A percentile compares a stretch with the other conserved stretches of the same genome.
These are phyloP conservation scores for Syzygium syzygioides DNA, from an alignment of 441 rosid species.

Conservation along the genomic window DNA sequence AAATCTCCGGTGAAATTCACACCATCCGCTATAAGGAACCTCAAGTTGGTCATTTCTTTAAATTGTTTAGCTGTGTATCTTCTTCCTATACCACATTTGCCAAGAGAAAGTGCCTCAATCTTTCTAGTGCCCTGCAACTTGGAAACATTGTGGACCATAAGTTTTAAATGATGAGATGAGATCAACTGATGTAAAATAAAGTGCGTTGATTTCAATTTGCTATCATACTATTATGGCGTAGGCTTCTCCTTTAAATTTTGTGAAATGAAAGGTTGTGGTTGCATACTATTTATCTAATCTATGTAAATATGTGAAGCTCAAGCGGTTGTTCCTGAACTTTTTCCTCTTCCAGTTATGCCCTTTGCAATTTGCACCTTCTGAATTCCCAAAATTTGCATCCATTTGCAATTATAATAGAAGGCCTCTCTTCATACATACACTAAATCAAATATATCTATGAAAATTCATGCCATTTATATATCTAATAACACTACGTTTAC, in stretches of 20 bases:
- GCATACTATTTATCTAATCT: not conserved
- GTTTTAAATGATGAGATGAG: not conserved
- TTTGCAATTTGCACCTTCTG: not conserved
- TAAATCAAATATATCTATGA: too few species aligned
- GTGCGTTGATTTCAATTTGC: not conserved
- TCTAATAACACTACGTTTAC: not conserved
- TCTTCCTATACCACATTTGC: rapidly evolving
- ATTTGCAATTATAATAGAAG: not conserved
- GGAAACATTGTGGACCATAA: not conserved
- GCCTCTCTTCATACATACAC: not conserved
- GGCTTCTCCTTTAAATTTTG: not conserved
- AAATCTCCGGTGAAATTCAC: rapidly evolving
- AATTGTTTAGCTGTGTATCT: rapidly evolving
- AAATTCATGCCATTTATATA: not conserved
- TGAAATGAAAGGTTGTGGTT: not conserved
- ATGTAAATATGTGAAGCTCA: not conserved
- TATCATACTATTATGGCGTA: not conserved
- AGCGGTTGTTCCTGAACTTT: too few species aligned
- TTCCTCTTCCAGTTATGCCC: not conserved
- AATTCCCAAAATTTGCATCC: not conserved
- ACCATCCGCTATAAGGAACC: not conserved
- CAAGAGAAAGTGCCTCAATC: not conserved
- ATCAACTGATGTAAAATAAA: too few species aligned
- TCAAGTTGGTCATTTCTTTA: not conserved
- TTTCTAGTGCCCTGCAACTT: rapidly evolving